Evolutionary conservation across 768 basidiomycete species (phyloP).

Genomic region (Dacryopinax primogenitus): DNA sequence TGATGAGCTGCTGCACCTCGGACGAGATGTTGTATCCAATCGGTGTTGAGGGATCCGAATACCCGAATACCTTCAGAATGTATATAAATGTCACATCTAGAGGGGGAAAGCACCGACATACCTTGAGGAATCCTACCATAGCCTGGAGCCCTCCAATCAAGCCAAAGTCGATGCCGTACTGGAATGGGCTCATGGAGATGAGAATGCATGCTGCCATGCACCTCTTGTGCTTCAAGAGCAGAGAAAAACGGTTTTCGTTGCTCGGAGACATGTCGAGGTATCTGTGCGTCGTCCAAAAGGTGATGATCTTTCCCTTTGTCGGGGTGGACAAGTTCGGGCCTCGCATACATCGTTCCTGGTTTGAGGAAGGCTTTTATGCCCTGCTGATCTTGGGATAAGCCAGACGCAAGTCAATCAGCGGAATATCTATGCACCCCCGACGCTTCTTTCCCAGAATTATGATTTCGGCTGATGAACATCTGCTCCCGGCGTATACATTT

Average conservation of each 20-base stretch:
- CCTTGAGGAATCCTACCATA: conserved; percentile 4
- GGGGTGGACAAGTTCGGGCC: background rate
- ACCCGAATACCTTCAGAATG: background rate
- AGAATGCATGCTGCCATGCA: conserved; percentile 5
- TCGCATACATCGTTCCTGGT: background rate
- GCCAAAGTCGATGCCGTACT: conserved; percentile 2
- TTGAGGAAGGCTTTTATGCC: background rate
- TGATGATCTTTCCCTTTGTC: background rate
- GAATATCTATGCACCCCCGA: background rate
- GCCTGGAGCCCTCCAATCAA: background rate
- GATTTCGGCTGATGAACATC: background rate
- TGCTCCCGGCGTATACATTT: background rate
- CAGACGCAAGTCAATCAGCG: conserved; percentile 1
- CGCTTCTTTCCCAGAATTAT: conserved; percentile 3
- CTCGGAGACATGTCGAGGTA: background rate
- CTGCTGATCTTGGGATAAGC: background rate
- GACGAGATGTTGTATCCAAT: background rate
- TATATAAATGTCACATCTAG: background rate
- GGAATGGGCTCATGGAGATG: conserved; percentile 7
- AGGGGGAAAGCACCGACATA: background rate
- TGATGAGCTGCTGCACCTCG: conserved; percentile 5
- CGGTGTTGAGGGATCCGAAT: background rate
- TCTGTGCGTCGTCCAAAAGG: background rate
- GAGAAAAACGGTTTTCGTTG: background rate
- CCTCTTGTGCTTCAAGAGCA: conserved; percentile 7